Evolutionary conservation across 2,329 filamentous ascomycete genomes (phyloP), one percentile per base, ranked within the genome.

Genomic region (Cladophialophora carrionii): DNA sequence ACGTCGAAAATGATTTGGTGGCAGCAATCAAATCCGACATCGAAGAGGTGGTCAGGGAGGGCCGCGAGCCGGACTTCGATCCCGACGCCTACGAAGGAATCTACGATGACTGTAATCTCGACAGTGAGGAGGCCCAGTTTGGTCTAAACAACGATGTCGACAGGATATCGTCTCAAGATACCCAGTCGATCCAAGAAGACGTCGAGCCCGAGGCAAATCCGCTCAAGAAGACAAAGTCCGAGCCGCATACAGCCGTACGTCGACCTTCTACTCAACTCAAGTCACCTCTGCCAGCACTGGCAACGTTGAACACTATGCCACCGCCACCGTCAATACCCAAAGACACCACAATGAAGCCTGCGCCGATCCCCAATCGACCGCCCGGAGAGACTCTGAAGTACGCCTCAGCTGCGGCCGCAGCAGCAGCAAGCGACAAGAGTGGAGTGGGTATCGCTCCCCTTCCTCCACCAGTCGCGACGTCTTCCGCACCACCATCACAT

Each of bases 321-420:
- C 69, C 68, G 24, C 69, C 69, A 55, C 70, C 70, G n/a, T 75
- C 78, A 22, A 76, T 74, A 74, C 78, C 83, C 57, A 80, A 84
- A 63, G 83, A 82, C 60, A 83, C 83, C 60, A 81, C 84, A 60
- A 98, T 98, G 94, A 99, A 98, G 81, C 94, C 95, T 12, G 95
- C 95, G 20, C 88, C 92, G 20, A 80, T 93, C 72, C 95, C 95
- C 1, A 88, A 90, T 65, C 87, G 94, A 76, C 88, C 91, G 6
- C 90, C 92, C 3, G 92, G 92, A 55, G 94, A 98, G 76, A 91
- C 90, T 1, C 83, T 99, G 71, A 98, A 98, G 79, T 99, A 99
- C 76, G 95, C 95, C 52, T 98, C 95, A 43, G 95, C 95, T 0
- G 95, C 95, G 0, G 95, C 95, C 0, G 95, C 95, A 0, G 95